These are phyloP conservation scores for Cylindrodendrum hubeiense DNA, from an alignment of 2,329 filamentous ascomycete genomes.

Conservation along the genomic window DNA sequence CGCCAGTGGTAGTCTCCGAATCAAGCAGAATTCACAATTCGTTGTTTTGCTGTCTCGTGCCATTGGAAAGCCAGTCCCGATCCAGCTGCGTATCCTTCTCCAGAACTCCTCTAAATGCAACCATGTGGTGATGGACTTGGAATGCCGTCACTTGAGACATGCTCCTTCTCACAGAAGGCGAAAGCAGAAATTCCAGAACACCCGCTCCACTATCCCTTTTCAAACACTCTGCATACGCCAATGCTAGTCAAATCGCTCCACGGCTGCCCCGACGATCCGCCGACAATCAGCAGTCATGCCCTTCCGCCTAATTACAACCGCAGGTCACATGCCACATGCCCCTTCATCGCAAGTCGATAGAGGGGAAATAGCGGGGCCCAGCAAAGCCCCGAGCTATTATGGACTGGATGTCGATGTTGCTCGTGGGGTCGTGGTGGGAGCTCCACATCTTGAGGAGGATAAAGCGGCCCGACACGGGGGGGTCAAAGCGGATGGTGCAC, in stretches of 20 bases:
- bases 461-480: conserved; percentile 83
- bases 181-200: conserved; percentile 8
- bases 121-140: conserved; percentile 1
- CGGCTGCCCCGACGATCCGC: neutral
- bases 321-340: neutral
- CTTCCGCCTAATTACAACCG: neutral
- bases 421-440: conserved; percentile 71
- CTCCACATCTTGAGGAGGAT: conserved; percentile 94
- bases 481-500: conserved; percentile 88
- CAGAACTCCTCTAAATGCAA: conserved; percentile 25
- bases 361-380: conserved; percentile 86
- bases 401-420: conserved; percentile 91
- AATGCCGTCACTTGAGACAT: conserved; percentile 11
- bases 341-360: conserved; percentile 69
- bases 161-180: conserved; percentile 4
- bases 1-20: neutral
- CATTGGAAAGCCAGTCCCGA: neutral
- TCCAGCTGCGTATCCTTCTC: conserved; percentile 3
- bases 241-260: neutral
- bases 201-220: conserved; percentile 14
- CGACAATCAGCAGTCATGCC: neutral
- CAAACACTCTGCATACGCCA: conserved; percentile 7
- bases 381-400: conserved; percentile 87
- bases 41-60: conserved; percentile 16
- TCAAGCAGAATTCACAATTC: conserved; percentile 9